These are phyloP conservation scores for Endoconidiophora polonica DNA, from an alignment of 2,329 filamentous ascomycete species.

Conservation along the genomic window DNA sequence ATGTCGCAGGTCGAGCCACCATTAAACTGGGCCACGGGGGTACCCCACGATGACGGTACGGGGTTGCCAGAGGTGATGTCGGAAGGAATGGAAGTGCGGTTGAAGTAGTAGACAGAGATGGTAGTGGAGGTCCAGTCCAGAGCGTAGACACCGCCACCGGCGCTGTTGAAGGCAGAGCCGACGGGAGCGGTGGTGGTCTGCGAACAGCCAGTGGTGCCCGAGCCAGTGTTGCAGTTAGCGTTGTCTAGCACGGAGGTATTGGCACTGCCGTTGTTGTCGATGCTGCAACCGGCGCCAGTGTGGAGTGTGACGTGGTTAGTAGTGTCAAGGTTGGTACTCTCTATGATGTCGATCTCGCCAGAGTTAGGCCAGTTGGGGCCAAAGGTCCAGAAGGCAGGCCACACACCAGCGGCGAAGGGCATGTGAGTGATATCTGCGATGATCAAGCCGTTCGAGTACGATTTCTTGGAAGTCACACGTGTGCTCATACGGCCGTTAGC, in stretches of 20 bases:
- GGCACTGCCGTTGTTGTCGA: slow-evolving; percentile 34
- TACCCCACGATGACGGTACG: slow-evolving; percentile 51
- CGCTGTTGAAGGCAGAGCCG: slow-evolving; percentile 54
- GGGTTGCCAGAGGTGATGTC: slow-evolving; percentile 46
- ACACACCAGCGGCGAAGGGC: slow-evolving; percentile 52
- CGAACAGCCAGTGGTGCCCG: slow-evolving; percentile 42
- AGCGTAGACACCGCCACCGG: slow-evolving; percentile 53
- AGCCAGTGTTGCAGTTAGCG: slow-evolving; percentile 39
- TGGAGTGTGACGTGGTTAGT: slow-evolving; percentile 51
- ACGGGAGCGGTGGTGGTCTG: slow-evolving; percentile 37
- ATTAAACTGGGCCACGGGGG: slow-evolving; percentile 50
- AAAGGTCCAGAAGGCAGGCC: slow-evolving; percentile 58
- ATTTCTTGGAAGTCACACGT: slow-evolving; percentile 48
- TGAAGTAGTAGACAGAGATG: slow-evolving; percentile 74
- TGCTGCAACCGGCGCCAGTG: slow-evolving; percentile 42
- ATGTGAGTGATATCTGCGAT: slow-evolving; percentile 60
- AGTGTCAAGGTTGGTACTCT: slow-evolving; percentile 51
- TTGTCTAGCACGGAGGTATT: slow-evolving; percentile 28
- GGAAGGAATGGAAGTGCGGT: slow-evolving; percentile 43
- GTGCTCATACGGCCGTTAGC: slow-evolving; percentile 50
- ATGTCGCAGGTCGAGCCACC: slow-evolving; percentile 55
- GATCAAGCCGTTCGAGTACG: slow-evolving; percentile 53
- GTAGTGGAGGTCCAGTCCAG: slow-evolving; percentile 56
- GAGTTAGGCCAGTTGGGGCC: slow-evolving; percentile 52
- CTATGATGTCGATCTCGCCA: slow-evolving; percentile 69